Conservation (phyloP, 2,329 filamentous ascomycete genomes). For the Trichoderma sp. region DNA sequence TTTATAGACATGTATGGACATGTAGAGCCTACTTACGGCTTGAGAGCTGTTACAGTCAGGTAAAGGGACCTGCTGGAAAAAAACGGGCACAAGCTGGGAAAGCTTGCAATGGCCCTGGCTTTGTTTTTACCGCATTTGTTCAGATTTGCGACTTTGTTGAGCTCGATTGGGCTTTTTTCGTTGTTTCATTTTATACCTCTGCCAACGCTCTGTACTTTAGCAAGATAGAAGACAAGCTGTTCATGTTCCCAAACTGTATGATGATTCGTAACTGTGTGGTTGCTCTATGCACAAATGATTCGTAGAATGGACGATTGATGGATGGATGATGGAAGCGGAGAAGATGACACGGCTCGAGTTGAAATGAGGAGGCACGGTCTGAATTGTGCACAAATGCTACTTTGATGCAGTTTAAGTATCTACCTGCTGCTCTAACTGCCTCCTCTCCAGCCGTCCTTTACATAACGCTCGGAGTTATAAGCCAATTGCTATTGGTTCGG, state of each 20-base stretch:
- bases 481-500: slow-evolving; percentile 12
- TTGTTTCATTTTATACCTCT: not conserved
- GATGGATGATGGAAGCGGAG: not conserved
- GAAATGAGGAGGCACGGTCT: slow-evolving; percentile 1
- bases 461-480: not conserved
- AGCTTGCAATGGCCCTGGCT: not conserved
- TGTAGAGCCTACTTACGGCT: slow-evolving; percentile 4
- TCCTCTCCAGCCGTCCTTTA: not conserved
- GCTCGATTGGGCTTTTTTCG: not conserved
- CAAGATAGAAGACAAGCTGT: not conserved
- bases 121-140: not conserved
- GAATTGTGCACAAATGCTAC: not conserved
- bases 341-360: not conserved
- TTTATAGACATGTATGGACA: slow-evolving; percentile 5
- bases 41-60: not conserved
- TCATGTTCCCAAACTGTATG: not conserved
- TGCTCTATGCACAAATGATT: not conserved
- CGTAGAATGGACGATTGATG: not conserved
- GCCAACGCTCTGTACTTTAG: not conserved
- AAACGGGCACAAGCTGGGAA: not conserved
- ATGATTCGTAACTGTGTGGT: not conserved
- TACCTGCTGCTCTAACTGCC: not conserved
- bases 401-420: not conserved
- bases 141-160: not conserved
- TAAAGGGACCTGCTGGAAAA: not conserved